Evolutionary conservation across 805 yeast species (phyloP).

Genomic region (Spathaspora passalidarum): DNA sequence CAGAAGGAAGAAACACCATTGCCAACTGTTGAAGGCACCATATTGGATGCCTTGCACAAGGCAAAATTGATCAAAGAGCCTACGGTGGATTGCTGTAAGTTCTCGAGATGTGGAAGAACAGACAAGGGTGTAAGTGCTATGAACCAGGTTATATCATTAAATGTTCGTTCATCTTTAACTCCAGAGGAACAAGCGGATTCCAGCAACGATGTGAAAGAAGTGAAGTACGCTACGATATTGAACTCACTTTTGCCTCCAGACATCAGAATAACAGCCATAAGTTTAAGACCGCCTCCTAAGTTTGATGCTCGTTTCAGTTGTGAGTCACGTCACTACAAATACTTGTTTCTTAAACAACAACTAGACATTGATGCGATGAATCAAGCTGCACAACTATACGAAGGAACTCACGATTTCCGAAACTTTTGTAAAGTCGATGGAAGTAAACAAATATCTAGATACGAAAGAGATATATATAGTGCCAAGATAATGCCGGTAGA

Average conservation of each 20-base stretch:
- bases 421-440: constrained; percentile 95
- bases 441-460: constrained; percentile 84
- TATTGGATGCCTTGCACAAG: constrained; percentile 67
- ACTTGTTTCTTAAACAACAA: constrained; percentile 58
- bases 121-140: constrained; percentile 97
- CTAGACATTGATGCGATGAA: constrained; percentile 68
- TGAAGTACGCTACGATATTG: constrained; percentile 71
- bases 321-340: constrained; percentile 78
- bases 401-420: constrained; percentile 86
- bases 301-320: constrained; percentile 96
- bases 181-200: constrained; percentile 60
- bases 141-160: constrained; percentile 86
- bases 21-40: constrained; percentile 82
- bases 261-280: constrained; percentile 76
- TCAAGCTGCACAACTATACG: constrained; percentile 57
- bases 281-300: constrained; percentile 74
- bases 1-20: constrained; percentile 74
- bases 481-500: constrained; percentile 44
- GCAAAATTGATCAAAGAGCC: constrained; percentile 62
- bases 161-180: constrained; percentile 66
- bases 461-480: constrained; percentile 56
- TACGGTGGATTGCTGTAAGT: constrained; percentile 61
- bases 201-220: constrained; percentile 59
- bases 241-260: constrained; percentile 80
- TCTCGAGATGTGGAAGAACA: constrained; percentile 92